Percentiles rank a stretch among this genome's conserved stretches.
These are phyloP conservation scores for Leccinum broughii DNA, from an alignment of 768 basidiomycete genomes.

Conservation along the genomic window DNA sequence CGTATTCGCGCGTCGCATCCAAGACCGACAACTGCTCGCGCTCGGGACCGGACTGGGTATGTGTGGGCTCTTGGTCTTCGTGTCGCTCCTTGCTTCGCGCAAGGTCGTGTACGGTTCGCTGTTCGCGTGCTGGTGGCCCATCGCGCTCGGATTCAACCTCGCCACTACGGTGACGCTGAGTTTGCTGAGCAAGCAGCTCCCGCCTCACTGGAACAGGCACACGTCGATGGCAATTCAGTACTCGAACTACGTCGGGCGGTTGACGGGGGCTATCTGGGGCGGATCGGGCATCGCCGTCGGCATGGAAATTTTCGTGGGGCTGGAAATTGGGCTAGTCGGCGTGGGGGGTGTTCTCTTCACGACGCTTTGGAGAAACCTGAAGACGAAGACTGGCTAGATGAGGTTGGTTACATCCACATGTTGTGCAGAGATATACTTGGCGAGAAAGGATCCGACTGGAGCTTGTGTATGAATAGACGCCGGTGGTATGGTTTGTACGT, in stretches of 20 bases:
- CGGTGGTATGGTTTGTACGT: background rate
- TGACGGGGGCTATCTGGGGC: background rate
- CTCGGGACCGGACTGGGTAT: slow-evolving; percentile 52
- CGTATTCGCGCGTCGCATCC: slow-evolving; percentile 53
- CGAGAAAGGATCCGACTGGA: background rate
- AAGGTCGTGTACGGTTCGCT: slow-evolving; percentile 49
- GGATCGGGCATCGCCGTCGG: background rate
- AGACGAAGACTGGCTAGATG: background rate
- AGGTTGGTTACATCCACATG: background rate
- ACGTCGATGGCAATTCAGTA: background rate
- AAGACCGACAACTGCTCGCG: slow-evolving; percentile 61
- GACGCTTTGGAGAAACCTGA: background rate
- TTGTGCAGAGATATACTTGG: background rate
- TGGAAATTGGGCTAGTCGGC: background rate
- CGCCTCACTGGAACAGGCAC: background rate
- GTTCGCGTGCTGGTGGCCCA: background rate
- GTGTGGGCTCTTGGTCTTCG: slow-evolving; percentile 51
- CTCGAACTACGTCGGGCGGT: slow-evolving; percentile 24
- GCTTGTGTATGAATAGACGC: background rate
- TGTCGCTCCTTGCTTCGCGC: slow-evolving; percentile 44
- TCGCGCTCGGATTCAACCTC: background rate
- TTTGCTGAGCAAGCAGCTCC: background rate
- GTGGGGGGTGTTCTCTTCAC: background rate
- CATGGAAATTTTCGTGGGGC: background rate
- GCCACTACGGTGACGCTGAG: background rate